Base-by-base conservation (phyloP, 2,329 filamentous ascomycete genomes). In the Claviceps monticola region DNA sequence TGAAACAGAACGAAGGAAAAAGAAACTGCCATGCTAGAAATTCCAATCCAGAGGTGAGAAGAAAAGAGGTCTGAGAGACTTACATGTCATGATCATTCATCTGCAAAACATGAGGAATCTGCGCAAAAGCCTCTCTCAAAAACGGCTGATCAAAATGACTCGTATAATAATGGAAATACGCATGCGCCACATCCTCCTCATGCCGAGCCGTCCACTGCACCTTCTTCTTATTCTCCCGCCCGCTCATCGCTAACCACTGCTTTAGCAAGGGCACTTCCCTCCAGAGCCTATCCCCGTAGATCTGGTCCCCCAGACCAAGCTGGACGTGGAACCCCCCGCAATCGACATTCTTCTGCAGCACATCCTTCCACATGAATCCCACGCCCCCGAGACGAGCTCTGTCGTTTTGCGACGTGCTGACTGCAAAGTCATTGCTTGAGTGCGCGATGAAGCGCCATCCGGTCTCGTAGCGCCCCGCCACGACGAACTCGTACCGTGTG, bases 111-210 rank as follows among this genome's bases (percentile, higher is more conserved):
- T 96, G 90, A 42, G 93, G 93, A 56, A 98, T 96, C 70, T 98
- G 93, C 21, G 93, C 93, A 72, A 95, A 98, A 0, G 91, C 90
- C 68, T 98, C 93, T 54, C 93, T 76, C 58, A 98, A 68, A 66
- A 94, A 91, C 6, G 91, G 90, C 68, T 98, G 93, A 64, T 98
- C 93, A 64, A 98, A 97, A 66, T 97, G 91, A 59, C 89, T 95
- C 1, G 90, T 95, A 65, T 98, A 98, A 67, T 95, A 98, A 67
- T 98, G 93, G 68, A 98, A 98, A 71, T 95, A 98, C 7, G 93
- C 90, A 68, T 97, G 90, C 2, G 85, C 83, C 17, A 95, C 88
- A 62, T 98, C 93, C 62, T 98, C 91, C 63, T 98, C 89, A 60
- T 97, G 88, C 48, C 88, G 84, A 3, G 91, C 88, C 7, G 90